Evolutionary conservation across 2,329 filamentous ascomycete species (phyloP), one percentile per base, ranked within the genome.

Genomic region (Ilyonectria mors-panacis): DNA sequence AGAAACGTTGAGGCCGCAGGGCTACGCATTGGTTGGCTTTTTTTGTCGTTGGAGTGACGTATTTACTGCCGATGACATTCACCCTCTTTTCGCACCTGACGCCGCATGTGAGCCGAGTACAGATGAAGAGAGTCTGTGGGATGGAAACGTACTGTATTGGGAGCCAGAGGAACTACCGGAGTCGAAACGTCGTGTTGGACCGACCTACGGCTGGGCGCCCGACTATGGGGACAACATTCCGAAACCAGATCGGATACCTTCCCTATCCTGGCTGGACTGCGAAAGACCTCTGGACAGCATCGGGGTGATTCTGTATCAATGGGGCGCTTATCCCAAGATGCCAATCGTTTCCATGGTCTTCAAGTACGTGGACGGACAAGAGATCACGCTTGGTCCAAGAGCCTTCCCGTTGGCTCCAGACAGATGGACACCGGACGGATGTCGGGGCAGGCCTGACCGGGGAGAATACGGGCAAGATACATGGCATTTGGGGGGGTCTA

Each of bases 231-330:
- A 42, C 4, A 9, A 26, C n/a, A 21, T 37, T 4, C 26, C 30
- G 3, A 39, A 2, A 10, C 19, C 4, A 10, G n/a, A n/a, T 19
- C 10, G 15, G 19, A 50, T 13, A 23, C 13, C 37, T 9, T 6
- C 37, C 10, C 17, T 47, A 15, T 48, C 56, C 47, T 59, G 56
- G 56, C 44, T 59, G 28, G 19, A 59, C 19, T 59, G 56, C 30
- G 28, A 33, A 3, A 42, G 28, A 15, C 56, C 56, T 6, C 45
- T 59, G 8, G 17, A 37, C 2, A 59, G 44, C 17, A 12, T 59
- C n/a, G 35, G 17, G 30, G 30, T 48, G 8, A 15, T 19, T 35
- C 15, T 19, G 10, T 48, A 30, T 19, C 23, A 50, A 13, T 10
- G 12, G 26, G 2, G 23, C 15, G 26, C 17, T 8, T 7, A 4